Evolutionary conservation across 2,329 filamentous ascomycete species (phyloP).

Genomic region (Colletotrichum paranaense): DNA sequence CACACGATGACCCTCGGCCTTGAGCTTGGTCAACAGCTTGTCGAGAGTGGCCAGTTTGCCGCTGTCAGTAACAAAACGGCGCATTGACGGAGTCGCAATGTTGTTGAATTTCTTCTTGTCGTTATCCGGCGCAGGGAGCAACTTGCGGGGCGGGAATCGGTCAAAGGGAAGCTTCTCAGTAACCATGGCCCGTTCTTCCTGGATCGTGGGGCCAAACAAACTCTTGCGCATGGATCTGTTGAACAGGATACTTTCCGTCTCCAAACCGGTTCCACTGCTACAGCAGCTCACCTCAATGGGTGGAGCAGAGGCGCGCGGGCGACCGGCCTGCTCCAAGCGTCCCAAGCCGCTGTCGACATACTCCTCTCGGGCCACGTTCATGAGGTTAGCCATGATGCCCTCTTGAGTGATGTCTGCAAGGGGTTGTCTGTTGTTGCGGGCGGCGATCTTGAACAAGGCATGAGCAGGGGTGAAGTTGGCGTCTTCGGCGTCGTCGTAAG

Average conservation of each 20-base stretch:
- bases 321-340: constrained; percentile 83
- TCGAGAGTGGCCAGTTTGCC: constrained; percentile 96
- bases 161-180: constrained; percentile 75
- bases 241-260: constrained; percentile 82
- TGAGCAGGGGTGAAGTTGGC: constrained; percentile 76
- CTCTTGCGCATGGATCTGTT: constrained; percentile 79
- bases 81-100: constrained; percentile 95
- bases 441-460: constrained; percentile 83
- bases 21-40: constrained; percentile 86
- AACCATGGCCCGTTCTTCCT: constrained; percentile 81
- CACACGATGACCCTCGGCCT: constrained; percentile 92
- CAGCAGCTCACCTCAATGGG: constrained; percentile 85
- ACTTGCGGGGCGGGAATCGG: constrained; percentile 69
- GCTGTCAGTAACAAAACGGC: constrained; percentile 95
- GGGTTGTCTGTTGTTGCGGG: constrained; percentile 73
- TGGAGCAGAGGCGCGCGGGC: constrained; percentile 84
- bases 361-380: constrained; percentile 78
- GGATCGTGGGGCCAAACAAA: constrained; percentile 73
- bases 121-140: constrained; percentile 83
- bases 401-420: constrained; percentile 77
- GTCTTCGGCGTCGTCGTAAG: constrained; percentile 76
- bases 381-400: constrained; percentile 78
- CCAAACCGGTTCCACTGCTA: constrained; percentile 71
- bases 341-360: constrained; percentile 79
- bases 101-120: constrained; percentile 88